These are phyloP conservation scores for Pythium sp. DNA, from an alignment of 352 stramenopile species.

Conservation along the genomic window DNA sequence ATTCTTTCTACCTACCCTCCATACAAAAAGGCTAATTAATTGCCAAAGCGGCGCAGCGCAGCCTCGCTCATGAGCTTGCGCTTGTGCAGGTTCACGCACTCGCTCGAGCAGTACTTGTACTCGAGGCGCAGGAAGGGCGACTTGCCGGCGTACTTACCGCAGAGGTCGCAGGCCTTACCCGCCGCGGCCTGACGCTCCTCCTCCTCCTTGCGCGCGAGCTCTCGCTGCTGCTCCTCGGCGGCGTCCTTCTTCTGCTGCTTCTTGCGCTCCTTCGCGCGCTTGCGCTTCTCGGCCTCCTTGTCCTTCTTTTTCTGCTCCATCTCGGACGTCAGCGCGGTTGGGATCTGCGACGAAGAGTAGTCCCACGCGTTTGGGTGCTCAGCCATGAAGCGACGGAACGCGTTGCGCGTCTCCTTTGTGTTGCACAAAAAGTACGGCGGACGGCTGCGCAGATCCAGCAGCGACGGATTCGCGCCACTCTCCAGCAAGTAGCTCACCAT, in stretches of 20 bases:
- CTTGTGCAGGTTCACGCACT: conserved; percentile 92
- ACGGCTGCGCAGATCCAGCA: conserved; percentile 76
- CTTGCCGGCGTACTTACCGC: conserved; percentile 78
- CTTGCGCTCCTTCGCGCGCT: conserved; percentile 88
- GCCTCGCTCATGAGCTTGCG: conserved; percentile 92
- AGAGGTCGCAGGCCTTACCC: conserved; percentile 75
- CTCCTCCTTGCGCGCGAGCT: conserved; percentile 59
- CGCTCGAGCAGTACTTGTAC: conserved; percentile 93
- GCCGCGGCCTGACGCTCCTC: conserved; percentile 70
- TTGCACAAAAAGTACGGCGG: conserved; percentile 89
- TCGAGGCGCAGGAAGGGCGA: conserved; percentile 90
- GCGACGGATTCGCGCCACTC: conserved; percentile 79
- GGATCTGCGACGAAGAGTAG: conserved; percentile 70
- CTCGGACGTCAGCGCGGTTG: conserved; percentile 65
- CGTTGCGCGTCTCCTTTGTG: conserved; percentile 88
- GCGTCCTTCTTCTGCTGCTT: conserved; percentile 87
- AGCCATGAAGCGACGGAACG: conserved; percentile 87
- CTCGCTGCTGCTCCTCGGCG: conserved; percentile 60
- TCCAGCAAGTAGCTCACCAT: conserved; percentile 78
- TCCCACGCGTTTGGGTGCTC: conserved; percentile 81
- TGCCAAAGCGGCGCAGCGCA: conserved; percentile 76
- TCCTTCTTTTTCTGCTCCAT: conserved; percentile 87
- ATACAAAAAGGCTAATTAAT: conserved; percentile 19
- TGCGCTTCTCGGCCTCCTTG: conserved; percentile 86
- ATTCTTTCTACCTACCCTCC: not conserved